Base-by-base conservation (phyloP, 2,329 filamentous ascomycete genomes). In the Kalmusia sp. region DNA sequence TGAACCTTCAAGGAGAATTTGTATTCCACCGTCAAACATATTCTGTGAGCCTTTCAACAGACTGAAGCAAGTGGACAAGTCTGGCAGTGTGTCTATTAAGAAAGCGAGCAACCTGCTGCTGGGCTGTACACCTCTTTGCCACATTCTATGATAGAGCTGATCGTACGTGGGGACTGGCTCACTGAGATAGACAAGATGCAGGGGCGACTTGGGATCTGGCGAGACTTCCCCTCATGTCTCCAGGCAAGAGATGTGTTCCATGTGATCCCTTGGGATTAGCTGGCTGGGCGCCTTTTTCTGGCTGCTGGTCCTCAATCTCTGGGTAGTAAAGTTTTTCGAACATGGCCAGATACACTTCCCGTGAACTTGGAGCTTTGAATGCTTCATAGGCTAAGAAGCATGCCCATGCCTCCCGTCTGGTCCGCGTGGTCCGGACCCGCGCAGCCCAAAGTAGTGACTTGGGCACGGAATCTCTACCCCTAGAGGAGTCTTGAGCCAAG, bases 111-210 rank as follows among this genome's bases (percentile, higher is more conserved):
- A 84, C 34, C 75, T 69, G 1, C 78, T 79, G 3, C 74, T 65
- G 0, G 86, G 83, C 6, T 67, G 72, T 17, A 88, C 65, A 1
- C 80, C 78, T 2, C 77, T 75, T 1, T 65, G 67, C 11, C 75
- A 67, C 84, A 92, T 89, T 35, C 80, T 76, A 9, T 78, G 65
- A 53, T 88, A 89, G 3, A 93, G 76, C 45, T 83, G 77, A 4
- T 79, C 72, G 9, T 86, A 73, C 1, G 77, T 80, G 2, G 89
- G 89, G 1, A 88, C 84, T 12, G 79, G 76, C 37, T 86, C 75
- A n/a, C 84, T 80, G 33, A 85, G 81, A 59, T 84, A 84, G 52
- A 90, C 88, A 49, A 87, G 84, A n/a, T 87, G 82, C 53, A 89
- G 64, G 80, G 81, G 70, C 80, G 90, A 70, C 50, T 84, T 80